Percentiles rank a stretch among this genome's conserved stretches.
Evolutionary conservation across 768 basidiomycete genomes (phyloP).

Genomic region (Tephrocybe sp.): DNA sequence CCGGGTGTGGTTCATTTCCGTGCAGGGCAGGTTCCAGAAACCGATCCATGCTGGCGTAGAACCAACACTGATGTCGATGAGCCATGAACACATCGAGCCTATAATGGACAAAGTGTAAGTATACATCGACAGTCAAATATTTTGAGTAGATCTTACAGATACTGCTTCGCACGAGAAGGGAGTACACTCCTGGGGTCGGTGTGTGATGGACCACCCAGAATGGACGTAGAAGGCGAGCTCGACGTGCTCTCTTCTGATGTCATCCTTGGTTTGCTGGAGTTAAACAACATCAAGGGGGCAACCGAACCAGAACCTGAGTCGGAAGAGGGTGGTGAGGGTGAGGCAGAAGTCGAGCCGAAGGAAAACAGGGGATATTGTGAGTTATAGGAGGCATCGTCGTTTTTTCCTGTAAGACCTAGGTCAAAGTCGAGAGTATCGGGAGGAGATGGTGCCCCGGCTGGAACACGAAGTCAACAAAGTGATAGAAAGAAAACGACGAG

Average conservation of each 20-base stretch:
- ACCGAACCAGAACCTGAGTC: constrained; percentile 5
- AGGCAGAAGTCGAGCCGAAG: constrained; percentile 10
- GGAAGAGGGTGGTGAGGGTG: constrained; percentile 12
- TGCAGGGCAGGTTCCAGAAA: constrained; percentile 33
- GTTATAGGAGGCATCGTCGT: not conserved
- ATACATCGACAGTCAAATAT: not conserved
- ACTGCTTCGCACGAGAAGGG: constrained; percentile 34
- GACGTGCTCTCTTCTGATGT: not conserved
- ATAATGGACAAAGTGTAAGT: not conserved
- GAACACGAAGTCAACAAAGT: not conserved
- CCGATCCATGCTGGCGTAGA: constrained; percentile 47
- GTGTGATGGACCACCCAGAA: constrained; percentile 11
- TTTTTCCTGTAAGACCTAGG: constrained; percentile 1
- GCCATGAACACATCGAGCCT: constrained; percentile 57
- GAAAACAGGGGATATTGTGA: constrained; percentile 1
- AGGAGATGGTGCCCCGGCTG: constrained; percentile 10
- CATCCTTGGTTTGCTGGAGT: not conserved
- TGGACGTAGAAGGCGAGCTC: constrained; percentile 18
- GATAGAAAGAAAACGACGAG: not conserved
- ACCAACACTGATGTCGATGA: constrained; percentile 60
- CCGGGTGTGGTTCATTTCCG: constrained; percentile 46
- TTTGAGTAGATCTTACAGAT: constrained; percentile 30
- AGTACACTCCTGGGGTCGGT: constrained; percentile 27
- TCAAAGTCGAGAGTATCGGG: constrained; percentile 7
- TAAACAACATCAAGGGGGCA: constrained; percentile 4